Evolutionary conservation across 169 alveolate genomes (phyloP), one percentile per base, ranked within the genome.

Genomic region (Plasmodium coatneyi): DNA sequence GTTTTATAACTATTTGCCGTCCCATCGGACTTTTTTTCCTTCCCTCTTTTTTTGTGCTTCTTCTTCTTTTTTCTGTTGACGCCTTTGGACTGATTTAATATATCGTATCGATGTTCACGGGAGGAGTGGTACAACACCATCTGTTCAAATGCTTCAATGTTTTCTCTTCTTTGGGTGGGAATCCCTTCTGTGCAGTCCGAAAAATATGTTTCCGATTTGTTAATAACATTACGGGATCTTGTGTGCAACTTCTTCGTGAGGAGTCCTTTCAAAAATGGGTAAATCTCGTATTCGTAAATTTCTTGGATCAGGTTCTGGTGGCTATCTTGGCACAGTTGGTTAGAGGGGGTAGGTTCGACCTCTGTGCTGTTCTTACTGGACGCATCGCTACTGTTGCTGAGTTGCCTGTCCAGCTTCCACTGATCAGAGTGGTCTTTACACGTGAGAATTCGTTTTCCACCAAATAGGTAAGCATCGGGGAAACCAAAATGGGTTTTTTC

Each of bases 151-250:
- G 2, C 30, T 66, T 66, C 5, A 19, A n/a, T 5, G n/a, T 7
- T n/a, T 54, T 12, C 66, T 0, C 19, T 7, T 6, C 36, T 19
- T 2, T 10, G 34, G 54, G 30, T 36, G 2, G 84, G 0, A 39
- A 14, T n/a, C n/a, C 28, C 74, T 19, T 25, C 46, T 43, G 46
- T 36, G 34, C 46, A 70, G 5, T 25, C 70, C 3, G 82, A 52
- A 52, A 52, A 36, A 71, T 83, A 83, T 7, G 32, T 83, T 52
- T 83, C 83, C 9, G 34, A 83, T 71, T 70, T 71, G 78, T 70
- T 70, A 22, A 28, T 19, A 19, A 22, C 52, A 36, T 70, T 16
- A 14, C 9, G n/a, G 32, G 16, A 22, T 83, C 36, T 28, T 60
- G 25, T 83, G 34, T 9, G 25, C 10, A 70, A 6, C 5, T 25